Evolutionary conservation across 2,329 filamentous ascomycete species (phyloP).

Genomic region (Fusarium verrucosum): DNA sequence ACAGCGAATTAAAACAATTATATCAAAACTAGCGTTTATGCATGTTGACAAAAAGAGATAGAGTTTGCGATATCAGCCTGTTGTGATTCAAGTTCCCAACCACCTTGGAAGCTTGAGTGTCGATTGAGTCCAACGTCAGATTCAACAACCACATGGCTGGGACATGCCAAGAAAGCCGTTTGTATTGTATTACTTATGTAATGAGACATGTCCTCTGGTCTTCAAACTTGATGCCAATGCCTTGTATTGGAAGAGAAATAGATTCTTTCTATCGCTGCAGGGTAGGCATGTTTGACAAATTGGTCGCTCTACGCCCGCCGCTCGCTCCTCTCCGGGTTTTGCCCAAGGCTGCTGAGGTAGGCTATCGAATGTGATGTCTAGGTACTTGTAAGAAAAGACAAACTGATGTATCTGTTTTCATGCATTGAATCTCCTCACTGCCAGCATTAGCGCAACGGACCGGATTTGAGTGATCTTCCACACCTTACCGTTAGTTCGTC

Average conservation of each 20-base stretch:
- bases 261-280: neutral
- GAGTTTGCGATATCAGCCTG: neutral
- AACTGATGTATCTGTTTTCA: neutral
- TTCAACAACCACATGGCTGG: too few species aligned
- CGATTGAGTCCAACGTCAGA: too few species aligned
- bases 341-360: too few species aligned
- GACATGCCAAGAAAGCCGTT: neutral
- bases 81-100: neutral
- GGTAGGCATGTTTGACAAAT: neutral
- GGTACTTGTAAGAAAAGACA: neutral
- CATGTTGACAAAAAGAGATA: neutral
- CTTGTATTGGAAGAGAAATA: neutral
- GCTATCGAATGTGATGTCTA: neutral
- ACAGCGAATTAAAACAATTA: neutral
- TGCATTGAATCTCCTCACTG: neutral
- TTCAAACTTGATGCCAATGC: neutral
- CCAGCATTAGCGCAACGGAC: neutral
- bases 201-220: neutral
- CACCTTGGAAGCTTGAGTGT: neutral
- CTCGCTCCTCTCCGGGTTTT: too few species aligned
- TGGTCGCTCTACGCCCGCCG: too few species aligned
- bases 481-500: neutral
- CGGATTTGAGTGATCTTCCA: neutral
- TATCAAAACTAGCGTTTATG: neutral
- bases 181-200: neutral